These are phyloP conservation scores for Sesbania bispinosa DNA, from an alignment of 306 rosid genomes.

Conservation along the genomic window DNA sequence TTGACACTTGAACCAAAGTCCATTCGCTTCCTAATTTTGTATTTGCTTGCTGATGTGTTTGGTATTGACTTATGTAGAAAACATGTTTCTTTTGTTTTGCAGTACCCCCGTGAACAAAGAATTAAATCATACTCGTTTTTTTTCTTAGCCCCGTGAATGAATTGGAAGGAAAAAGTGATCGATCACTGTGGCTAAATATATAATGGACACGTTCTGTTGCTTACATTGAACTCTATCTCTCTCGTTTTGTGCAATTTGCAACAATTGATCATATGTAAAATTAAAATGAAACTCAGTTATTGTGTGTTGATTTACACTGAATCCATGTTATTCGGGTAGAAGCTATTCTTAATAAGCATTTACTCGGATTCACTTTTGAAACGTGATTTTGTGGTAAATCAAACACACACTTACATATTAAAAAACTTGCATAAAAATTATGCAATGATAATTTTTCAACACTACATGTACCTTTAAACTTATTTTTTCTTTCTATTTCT, in stretches of 20 bases:
- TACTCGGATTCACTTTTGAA: too few species aligned
- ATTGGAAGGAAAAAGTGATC: too few species aligned
- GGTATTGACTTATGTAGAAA: slow-evolving; percentile 1
- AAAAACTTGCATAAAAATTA: too few species aligned
- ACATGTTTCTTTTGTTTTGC: slow-evolving; percentile 27
- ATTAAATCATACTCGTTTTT: neutral
- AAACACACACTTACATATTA: too few species aligned
- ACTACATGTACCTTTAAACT: too few species aligned
- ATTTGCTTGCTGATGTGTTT: neutral
- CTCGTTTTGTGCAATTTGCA: neutral
- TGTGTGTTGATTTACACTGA: too few species aligned
- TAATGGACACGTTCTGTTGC: neutral
- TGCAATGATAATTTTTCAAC: too few species aligned
- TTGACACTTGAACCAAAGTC: slow-evolving; percentile 16
- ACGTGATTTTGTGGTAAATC: too few species aligned
- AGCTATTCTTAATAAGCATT: too few species aligned
- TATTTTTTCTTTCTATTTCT: too few species aligned
- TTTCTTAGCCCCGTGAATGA: slow-evolving; percentile 37
- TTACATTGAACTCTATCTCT: neutral
- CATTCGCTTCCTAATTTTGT: slow-evolving; percentile 7
- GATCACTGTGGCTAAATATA: neutral
- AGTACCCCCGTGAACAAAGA: slow-evolving; percentile 16
- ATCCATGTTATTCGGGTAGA: too few species aligned
- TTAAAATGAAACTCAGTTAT: too few species aligned
- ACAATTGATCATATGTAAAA: neutral